Evolutionary conservation across 345 rosid genomes (phyloP).

Genomic region (Eucalyptus tenuipes): DNA sequence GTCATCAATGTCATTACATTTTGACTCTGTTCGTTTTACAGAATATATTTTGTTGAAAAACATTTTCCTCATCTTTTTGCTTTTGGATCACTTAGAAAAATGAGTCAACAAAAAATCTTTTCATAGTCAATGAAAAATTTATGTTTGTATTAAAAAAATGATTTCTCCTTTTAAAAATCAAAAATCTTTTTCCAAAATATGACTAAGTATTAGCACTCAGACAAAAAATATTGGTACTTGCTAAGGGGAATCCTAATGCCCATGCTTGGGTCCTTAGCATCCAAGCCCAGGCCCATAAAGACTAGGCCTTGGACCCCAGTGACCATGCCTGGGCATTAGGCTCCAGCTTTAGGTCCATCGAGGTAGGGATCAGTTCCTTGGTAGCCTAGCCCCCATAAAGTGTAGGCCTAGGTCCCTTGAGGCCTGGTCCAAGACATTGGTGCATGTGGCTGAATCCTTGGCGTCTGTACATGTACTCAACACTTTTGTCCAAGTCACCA

Average conservation of each 20-base stretch:
- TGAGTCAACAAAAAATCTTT: neutral
- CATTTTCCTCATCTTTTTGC: neutral
- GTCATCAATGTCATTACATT: neutral
- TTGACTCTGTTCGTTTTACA: too few relatives aligned
- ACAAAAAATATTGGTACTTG: neutral
- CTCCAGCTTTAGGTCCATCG: rapidly evolving
- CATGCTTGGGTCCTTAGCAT: neutral
- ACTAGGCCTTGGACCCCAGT: neutral
- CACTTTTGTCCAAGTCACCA: too few relatives aligned
- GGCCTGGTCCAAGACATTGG: too few relatives aligned
- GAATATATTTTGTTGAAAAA: neutral
- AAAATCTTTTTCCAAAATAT: too few relatives aligned
- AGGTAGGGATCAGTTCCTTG: neutral
- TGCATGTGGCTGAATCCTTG: too few relatives aligned
- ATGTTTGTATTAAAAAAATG: neutral
- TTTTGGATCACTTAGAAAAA: too few relatives aligned
- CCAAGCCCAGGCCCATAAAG: neutral
- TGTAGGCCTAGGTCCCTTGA: too few relatives aligned
- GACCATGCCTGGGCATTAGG: neutral
- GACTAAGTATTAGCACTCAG: rapidly evolving
- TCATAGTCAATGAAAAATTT: too few relatives aligned
- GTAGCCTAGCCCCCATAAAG: too few relatives aligned
- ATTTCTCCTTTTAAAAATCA: neutral
- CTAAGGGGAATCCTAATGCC: neutral
- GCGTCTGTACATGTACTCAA: too few relatives aligned